Percentiles rank a stretch among this genome's conserved stretches.
These are phyloP conservation scores for Xylaria longipes DNA, from an alignment of 495 filamentous ascomycete species.

Conservation along the genomic window DNA sequence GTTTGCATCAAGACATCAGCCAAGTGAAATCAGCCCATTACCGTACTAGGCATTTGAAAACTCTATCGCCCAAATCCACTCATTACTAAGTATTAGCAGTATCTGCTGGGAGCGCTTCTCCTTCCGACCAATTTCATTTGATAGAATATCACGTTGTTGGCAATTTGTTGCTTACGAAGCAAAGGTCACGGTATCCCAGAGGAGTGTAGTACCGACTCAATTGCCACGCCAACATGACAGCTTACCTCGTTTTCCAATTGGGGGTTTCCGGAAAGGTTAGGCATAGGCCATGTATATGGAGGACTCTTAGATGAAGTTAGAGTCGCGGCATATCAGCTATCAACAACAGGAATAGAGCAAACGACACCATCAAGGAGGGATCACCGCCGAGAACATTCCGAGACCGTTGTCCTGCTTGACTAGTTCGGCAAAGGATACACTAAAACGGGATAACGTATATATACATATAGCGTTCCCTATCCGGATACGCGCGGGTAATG, in stretches of 20 bases:
- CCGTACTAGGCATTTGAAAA: background rate
- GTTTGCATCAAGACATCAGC: background rate
- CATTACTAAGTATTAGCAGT: background rate
- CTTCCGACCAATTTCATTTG: background rate
- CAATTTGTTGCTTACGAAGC: background rate
- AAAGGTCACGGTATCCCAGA: background rate
- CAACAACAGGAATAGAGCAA: background rate
- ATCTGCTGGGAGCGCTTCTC: background rate
- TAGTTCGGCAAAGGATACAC: background rate
- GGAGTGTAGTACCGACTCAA: background rate
- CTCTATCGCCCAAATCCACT: background rate
- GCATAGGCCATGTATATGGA: background rate
- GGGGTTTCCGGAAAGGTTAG: background rate
- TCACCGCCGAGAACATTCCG: background rate
- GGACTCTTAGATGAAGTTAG: background rate
- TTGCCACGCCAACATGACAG: background rate
- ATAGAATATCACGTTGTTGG: background rate
- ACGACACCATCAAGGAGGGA: background rate
- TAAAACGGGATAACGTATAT: background rate
- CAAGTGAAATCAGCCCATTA: background rate
- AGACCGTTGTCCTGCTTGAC: background rate
- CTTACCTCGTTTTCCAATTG: background rate
- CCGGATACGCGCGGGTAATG: background rate
- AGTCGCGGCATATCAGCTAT: background rate
- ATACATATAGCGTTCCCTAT: background rate